phyloP scores from a whole-genome alignment of 202 grass and related monocot species.

The Digitaria exilis region DNA sequence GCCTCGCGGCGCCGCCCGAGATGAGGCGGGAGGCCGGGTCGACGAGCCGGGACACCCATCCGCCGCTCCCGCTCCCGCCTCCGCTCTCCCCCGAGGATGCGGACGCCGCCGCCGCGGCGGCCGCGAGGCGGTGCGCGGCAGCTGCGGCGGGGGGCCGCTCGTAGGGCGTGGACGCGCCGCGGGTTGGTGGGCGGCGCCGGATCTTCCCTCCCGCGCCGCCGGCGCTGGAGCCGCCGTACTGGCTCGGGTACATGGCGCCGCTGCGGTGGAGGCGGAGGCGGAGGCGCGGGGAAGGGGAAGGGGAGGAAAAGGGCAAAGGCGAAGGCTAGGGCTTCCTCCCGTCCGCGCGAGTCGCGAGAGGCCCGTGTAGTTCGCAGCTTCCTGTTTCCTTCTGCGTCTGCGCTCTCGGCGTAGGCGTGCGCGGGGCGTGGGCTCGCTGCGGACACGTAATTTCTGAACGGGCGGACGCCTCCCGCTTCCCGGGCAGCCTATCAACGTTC shows the following conservation, averaged over 20 bases:
- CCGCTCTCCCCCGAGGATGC: slow-evolving; percentile 9
- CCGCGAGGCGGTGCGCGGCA: slow-evolving; percentile 37
- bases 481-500: slow-evolving; percentile 12
- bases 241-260: slow-evolving; percentile 58
- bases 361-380: slow-evolving; percentile 30
- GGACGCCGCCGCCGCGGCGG: background rate
- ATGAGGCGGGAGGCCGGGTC: slow-evolving; percentile 87
- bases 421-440: background rate
- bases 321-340: slow-evolving; percentile 36
- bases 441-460: background rate
- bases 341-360: background rate
- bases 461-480: background rate
- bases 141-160: slow-evolving; percentile 47
- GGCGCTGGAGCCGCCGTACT: slow-evolving; percentile 39
- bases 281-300: background rate
- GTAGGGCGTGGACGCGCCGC: slow-evolving; percentile 60
- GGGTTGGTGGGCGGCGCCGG: slow-evolving; percentile 38
- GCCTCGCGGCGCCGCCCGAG: slow-evolving; percentile 64
- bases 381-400: background rate
- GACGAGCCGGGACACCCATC: slow-evolving; percentile 75
- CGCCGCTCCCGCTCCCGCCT: slow-evolving; percentile 8
- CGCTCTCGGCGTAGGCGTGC: background rate
- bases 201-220: slow-evolving; percentile 60
- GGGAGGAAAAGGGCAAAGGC: background rate
- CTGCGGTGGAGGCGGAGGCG: background rate